Evolutionary conservation across 179 eudicot species (phyloP).

Genomic region (Drosera spatulata): DNA sequence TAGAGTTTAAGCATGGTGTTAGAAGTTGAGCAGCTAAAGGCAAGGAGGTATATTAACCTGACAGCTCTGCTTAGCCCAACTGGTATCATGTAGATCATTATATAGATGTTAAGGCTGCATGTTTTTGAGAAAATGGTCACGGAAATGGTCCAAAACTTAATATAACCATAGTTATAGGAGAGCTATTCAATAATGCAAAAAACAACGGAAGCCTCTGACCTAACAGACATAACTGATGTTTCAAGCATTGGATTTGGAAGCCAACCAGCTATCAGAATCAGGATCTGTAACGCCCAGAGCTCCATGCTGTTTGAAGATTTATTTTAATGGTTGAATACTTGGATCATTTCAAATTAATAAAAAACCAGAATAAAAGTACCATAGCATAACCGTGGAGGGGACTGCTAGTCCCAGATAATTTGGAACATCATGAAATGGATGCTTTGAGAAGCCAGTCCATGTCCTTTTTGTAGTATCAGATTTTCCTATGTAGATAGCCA

Average conservation of each 20-base stretch:
- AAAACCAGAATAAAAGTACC: no score
- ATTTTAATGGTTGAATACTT: no score
- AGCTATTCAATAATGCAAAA: no score
- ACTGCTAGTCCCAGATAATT: no score
- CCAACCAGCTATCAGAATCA: no score
- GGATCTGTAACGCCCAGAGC: conserved; percentile 8
- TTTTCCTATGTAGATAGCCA: no score
- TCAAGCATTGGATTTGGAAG: conserved; percentile 9
- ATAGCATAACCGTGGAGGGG: no score
- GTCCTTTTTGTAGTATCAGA: no score
- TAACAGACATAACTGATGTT: conserved; percentile 31
- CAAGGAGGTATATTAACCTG: conserved; percentile 16
- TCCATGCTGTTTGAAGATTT: conserved; percentile 19
- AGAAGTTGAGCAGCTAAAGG: neutral
- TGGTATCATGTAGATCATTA: conserved; percentile 31
- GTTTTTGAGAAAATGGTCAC: neutral
- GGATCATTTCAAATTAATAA: no score
- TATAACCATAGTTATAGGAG: no score
- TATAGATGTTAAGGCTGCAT: conserved; percentile 36
- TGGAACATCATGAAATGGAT: no score
- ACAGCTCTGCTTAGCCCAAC: conserved; percentile 40
- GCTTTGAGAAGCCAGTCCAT: no score
- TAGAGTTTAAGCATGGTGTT: neutral
- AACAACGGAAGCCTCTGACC: conserved; percentile 6
- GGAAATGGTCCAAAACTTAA: neutral